Evolutionary conservation across 192 early-diverging fungal genomes (phyloP).

Genomic region (Haplosporangium gracile): DNA sequence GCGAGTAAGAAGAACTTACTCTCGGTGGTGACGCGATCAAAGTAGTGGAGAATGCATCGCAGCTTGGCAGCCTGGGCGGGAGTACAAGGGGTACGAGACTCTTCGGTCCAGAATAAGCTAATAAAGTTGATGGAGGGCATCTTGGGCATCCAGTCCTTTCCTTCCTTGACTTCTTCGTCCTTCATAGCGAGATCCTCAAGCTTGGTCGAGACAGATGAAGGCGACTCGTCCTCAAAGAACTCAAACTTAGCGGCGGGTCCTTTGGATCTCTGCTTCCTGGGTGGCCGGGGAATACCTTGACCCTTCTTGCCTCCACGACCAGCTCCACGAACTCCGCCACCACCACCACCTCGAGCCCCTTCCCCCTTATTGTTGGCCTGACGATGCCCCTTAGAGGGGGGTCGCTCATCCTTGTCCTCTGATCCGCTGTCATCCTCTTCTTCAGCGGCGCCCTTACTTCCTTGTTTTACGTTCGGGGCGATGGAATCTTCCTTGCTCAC

Average conservation of each 20-base stretch:
- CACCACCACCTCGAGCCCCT: not conserved
- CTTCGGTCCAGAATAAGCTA: conserved; percentile 48
- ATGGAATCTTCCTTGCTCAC: not conserved
- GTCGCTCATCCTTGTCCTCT: conserved; percentile 5
- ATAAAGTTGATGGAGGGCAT: conserved; percentile 52
- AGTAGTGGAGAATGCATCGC: conserved; percentile 48
- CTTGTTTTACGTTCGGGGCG: conserved; percentile 4
- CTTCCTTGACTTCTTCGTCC: conserved; percentile 1
- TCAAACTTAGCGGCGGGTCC: conserved; percentile 46
- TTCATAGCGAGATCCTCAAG: conserved; percentile 23
- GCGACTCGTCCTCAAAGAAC: conserved; percentile 29
- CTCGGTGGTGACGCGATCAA: conserved; percentile 49
- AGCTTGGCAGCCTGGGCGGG: conserved; percentile 42
- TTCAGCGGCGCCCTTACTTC: conserved; percentile 9
- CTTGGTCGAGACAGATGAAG: not conserved
- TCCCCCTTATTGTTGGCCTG: conserved; percentile 5
- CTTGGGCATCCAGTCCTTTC: conserved; percentile 24
- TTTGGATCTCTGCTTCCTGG: conserved; percentile 21
- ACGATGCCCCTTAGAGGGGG: not conserved
- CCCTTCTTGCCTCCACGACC: conserved; percentile 21
- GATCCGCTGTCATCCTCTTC: conserved; percentile 20
- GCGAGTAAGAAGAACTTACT: conserved; percentile 15
- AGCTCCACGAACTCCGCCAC: conserved; percentile 19
- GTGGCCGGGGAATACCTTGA: conserved; percentile 5
- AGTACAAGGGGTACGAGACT: conserved; percentile 33